Conservation (phyloP, 2,329 filamentous ascomycete species). For the Aspergillus phoenicis region DNA sequence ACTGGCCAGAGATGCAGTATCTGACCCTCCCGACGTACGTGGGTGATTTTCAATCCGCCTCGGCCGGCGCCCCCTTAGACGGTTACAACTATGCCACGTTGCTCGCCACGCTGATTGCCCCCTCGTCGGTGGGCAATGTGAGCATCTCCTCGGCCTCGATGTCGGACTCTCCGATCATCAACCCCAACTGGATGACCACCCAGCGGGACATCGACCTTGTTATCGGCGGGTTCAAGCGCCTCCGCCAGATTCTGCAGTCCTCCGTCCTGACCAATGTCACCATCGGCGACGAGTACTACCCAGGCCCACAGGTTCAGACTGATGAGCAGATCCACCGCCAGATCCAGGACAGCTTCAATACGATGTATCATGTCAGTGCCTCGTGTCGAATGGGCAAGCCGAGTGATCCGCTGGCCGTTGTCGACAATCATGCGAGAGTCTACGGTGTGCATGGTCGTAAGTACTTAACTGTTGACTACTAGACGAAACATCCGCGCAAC, state of each 20-base stretch:
- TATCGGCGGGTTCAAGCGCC: not conserved
- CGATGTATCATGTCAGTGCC: not conserved
- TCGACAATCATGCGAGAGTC: not conserved
- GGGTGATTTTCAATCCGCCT: not conserved
- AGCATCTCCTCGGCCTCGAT: not conserved
- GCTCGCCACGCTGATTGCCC: not conserved
- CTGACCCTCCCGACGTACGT: not conserved
- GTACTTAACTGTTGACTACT: not conserved
- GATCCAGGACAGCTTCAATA: not conserved
- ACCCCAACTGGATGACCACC: not conserved
- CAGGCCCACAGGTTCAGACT: not conserved
- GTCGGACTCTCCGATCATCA: not conserved
- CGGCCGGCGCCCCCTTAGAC: not conserved
- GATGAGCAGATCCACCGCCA: conserved; percentile 1
- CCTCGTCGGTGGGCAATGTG: not conserved
- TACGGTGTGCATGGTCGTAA: not conserved
- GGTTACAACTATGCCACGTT: not conserved
- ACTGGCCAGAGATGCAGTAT: not conserved
- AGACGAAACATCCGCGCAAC: too few relatives aligned
- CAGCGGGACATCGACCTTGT: not conserved
- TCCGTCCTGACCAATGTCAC: not conserved
- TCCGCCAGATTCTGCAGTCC: not conserved
- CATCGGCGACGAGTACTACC: not conserved
- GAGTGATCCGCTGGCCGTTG: not conserved
- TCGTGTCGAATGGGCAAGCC: not conserved